Conservation (phyloP, 345 rosid genomes). For the Eutrema japonicum region DNA sequence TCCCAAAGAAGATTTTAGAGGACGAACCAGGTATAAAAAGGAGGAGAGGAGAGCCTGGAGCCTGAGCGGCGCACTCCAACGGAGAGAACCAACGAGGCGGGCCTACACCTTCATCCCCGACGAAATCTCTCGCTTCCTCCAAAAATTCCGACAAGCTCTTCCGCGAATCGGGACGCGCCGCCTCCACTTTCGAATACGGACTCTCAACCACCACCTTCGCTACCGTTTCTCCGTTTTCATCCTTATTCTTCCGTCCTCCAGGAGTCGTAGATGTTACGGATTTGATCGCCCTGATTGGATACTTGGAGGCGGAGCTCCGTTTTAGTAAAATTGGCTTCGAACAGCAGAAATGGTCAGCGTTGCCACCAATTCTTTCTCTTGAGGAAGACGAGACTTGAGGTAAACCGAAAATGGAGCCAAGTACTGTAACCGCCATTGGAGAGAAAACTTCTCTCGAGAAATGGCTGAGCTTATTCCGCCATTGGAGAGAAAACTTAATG, state of each 20-base stretch:
- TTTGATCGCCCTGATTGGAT: slow-evolving; percentile 1
- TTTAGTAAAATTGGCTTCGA: background rate
- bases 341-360: background rate
- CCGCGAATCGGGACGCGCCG: slow-evolving; percentile 32
- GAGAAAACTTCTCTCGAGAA: no score
- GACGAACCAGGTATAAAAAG: slow-evolving; percentile 56
- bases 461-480: no score
- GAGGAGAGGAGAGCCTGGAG: slow-evolving; percentile 55
- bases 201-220: slow-evolving; percentile 1
- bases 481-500: background rate
- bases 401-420: background rate
- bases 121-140: slow-evolving; percentile 37
- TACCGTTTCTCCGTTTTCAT: background rate
- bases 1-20: background rate
- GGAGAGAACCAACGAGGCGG: slow-evolving; percentile 81
- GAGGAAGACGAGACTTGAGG: background rate
- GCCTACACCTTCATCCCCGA: slow-evolving; percentile 44
- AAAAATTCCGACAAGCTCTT: slow-evolving; percentile 51
- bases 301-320: background rate
- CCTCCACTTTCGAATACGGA: slow-evolving; percentile 29
- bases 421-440: background rate
- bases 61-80: slow-evolving; percentile 44
- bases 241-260: background rate
- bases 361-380: background rate
- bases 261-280: background rate